Percentiles rank a stretch among this genome's conserved stretches.
Conservation (phyloP, 2,329 filamentous ascomycete species). For the Aspergillus luchuensis region DNA sequence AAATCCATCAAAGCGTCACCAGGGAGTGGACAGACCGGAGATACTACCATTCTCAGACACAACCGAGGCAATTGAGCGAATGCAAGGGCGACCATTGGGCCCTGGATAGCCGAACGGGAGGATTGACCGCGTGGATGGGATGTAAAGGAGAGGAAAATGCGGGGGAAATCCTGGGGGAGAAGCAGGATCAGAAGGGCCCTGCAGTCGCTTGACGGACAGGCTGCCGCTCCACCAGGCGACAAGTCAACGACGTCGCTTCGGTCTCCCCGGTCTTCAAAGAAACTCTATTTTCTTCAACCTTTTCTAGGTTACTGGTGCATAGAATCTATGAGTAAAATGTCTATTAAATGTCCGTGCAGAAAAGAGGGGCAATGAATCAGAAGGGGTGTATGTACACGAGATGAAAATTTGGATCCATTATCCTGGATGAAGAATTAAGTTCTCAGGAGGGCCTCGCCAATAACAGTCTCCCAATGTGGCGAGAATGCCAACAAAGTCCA, state of each 20-base stretch:
- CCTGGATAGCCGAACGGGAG: conserved; percentile 12
- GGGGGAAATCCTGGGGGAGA: conserved; percentile 28
- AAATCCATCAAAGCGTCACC: conserved; percentile 16
- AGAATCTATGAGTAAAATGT: too few relatives aligned
- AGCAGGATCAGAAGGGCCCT: background rate
- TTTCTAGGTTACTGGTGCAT: too few relatives aligned
- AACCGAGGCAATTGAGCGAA: conserved; percentile 30
- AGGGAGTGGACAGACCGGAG: conserved; percentile 12
- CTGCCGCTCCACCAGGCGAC: background rate
- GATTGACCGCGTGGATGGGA: conserved; percentile 9
- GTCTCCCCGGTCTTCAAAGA: background rate
- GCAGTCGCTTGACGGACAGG: background rate
- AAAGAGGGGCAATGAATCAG: background rate
- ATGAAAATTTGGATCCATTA: background rate
- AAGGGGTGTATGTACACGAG: background rate
- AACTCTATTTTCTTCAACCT: background rate
- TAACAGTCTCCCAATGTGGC: background rate
- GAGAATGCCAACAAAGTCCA: background rate
- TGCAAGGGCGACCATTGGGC: conserved; percentile 6
- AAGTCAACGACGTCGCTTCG: background rate
- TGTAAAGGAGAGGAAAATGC: conserved; percentile 2
- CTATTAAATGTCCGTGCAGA: background rate
- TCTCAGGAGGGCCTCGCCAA: background rate
- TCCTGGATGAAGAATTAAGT: background rate
- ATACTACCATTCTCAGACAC: conserved; percentile 20